Evolutionary conservation across 169 alveolate genomes (phyloP), one percentile per base, ranked within the genome.

Genomic region (Plasmodium coatneyi): DNA sequence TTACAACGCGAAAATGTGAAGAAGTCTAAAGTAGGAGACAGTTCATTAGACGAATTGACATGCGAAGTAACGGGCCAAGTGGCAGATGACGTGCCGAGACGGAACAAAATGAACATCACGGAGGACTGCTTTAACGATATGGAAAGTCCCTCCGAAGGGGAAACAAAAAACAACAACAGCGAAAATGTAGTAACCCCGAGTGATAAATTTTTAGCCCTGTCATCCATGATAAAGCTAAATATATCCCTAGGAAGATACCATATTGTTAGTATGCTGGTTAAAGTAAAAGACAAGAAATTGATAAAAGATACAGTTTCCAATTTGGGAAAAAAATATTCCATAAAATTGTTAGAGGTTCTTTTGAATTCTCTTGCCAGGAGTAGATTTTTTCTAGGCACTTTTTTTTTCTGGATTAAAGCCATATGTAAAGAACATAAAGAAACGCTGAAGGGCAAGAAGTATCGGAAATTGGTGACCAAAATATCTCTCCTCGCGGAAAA

Each of bases 261-360:
- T 28, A 25, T 2, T 16, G 1, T 87, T 22, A 22, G 4, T 22
- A 16, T 10, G 16, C 25, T 87, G 46, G n/a, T 87, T 39, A 36
- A 39, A 60, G 30, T 22, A 25, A 60, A 56, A 12, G 81, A 41
- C 71, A n/a, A 39, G 2, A 87, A 56, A 41, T 14, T 56, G 34
- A 32, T 87, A 49, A 54, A 66, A 41, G 82, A 79, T 14, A 79
- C 89, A 14, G 49, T 87, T 79, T 49, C 12, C 10, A 87, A 79
- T 79, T 22, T 87, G 32, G 93, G 93, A 12, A 79, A 79, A 87
- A 87, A 79, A 87, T 60, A 87, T 87, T 71, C 83, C 36, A 87
- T 87, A 10, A 87, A 87, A 79, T 36, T 87, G 30, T 36, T 87
- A 52, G 89, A 87, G 46, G 12, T 54, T 25, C 71, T 87, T 76